Base-by-base conservation (phyloP, 2,329 filamentous ascomycete species). In the Fusarium sp. region DNA sequence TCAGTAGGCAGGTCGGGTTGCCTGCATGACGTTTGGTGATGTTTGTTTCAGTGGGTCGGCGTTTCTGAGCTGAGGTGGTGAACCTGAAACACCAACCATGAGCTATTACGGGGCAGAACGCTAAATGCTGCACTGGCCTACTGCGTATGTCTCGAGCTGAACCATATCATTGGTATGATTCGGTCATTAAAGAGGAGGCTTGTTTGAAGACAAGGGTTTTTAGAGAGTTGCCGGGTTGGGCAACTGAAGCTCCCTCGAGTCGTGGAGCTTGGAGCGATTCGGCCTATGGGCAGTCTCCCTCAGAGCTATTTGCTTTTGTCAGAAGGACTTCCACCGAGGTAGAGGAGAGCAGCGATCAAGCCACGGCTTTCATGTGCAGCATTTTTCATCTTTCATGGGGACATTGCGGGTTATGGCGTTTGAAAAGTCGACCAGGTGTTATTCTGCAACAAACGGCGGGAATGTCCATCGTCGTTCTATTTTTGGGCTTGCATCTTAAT, bases 71-170 rank as follows among this genome's bases (percentile, higher is more conserved):
- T 71, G 63, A 62, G 60, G 55, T 70, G 61, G 58, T 65, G 66
- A 69, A 67, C 69, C 71, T 70, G 69, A 71, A 72, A 70, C 69
- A 72, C 58, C 56, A 65, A 55, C 68, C 56, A 52, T 60, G 57
- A 57, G 54, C 63, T 70, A 72, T 70, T 72, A 72, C 65, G 65
- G 69, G 67, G 67, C 68, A 50, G 52, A 56, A 57, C 59, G 49
- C 55, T 50, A 71, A 56, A 62, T 39, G 54, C 30, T 48, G 39
- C 50, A 49, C 51, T 66, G 50, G 57, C 61, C 53, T 66, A 56
- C 65, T 55, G 16, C 21, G 48, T 53, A 48, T 55, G 57, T 65
- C 52, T 67, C 58, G 67, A 60, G 58, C 64, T 65, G 58, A 71
- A 65, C 56, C 34, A 41, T 42, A 57, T 64, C 52, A 50, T 58